Base-by-base conservation (phyloP, 2,329 filamentous ascomycete species). In the Penicillium sp. region DNA sequence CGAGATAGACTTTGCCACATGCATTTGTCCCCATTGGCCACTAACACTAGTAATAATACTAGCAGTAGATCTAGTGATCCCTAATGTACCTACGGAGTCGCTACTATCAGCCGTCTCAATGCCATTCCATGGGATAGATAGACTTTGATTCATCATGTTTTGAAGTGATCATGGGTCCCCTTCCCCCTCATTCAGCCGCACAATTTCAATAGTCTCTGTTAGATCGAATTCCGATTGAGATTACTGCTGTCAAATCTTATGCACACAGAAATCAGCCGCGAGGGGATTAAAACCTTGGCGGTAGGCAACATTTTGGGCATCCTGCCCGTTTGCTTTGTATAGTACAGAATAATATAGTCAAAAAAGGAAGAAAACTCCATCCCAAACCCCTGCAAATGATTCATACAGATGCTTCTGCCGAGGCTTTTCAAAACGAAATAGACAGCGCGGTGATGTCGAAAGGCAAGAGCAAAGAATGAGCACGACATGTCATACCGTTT, bases 341-440 rank as follows among this genome's bases (percentile, higher is more conserved):
- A 58, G 54, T 63, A 63, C 59, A 64, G 48, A n/a, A 46, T 62
- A 19, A 59, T 26, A 52, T 57, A 48, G 46, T 56, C 50, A 46
- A 52, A 54, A 52, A 53, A 53, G 54, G 55, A 54, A 58, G 40
- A 57, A 48, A 61, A 64, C 61, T 63, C 62, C 61, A 47, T 52
- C 54, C 62, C 56, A 62, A 62, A 59, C 57, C 60, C 59, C 57
- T 59, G 59, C 54, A 60, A 59, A 52, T 58, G 48, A 52, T 59
- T 63, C 59, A 56, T 61, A 62, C 62, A 63, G 49, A 55, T 54
- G 44, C 42, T 50, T 44, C 39, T 54, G 51, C 43, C 45, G 33
- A 55, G 42, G 49, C 37, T 34, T 48, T 26, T 33, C 31, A 47
- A 34, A 54, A 33, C 45, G 34, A 55, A 53, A 48, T 34, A 23